phyloP scores from a whole-genome alignment of 2,329 filamentous ascomycete genomes.

The Fusarium sp. region DNA sequence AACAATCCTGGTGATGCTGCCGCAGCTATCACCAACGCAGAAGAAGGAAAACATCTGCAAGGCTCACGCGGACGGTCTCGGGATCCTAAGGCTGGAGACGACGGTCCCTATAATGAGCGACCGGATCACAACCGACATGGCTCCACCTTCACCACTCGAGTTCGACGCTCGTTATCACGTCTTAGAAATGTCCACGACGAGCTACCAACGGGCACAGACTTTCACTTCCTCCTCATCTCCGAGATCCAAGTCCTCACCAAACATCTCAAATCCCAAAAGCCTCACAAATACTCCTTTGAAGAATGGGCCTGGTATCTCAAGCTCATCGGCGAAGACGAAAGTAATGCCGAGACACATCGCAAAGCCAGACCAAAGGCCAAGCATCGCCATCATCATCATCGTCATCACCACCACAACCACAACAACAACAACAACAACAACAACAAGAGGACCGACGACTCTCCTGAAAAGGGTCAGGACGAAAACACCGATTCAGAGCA shows the following conservation, averaged over 20 bases:
- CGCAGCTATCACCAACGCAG: constrained; percentile 17
- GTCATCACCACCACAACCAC: too few species aligned
- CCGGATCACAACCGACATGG: constrained; percentile 38
- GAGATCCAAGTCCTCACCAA: constrained; percentile 75
- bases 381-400: constrained; percentile 27
- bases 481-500: constrained; percentile 45
- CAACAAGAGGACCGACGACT: background rate
- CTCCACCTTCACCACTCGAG: constrained; percentile 51
- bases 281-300: constrained; percentile 79
- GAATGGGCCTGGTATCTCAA: constrained; percentile 89
- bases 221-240: constrained; percentile 75
- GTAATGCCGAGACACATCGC: constrained; percentile 62
- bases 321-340: constrained; percentile 77
- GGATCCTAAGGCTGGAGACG: constrained; percentile 1
- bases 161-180: constrained; percentile 52
- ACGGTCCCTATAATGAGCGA: constrained; percentile 6
- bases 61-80: constrained; percentile 19
- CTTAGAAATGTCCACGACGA: constrained; percentile 53
- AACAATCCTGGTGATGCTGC: background rate
- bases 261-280: constrained; percentile 69
- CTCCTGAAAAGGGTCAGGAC: constrained; percentile 5
- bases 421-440: too few species aligned
- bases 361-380: constrained; percentile 50
- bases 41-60: constrained; percentile 17
- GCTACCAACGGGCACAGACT: constrained; percentile 61